These are phyloP conservation scores for Trichoderma harzianum DNA, from an alignment of 2,329 filamentous ascomycete genomes.

Conservation along the genomic window DNA sequence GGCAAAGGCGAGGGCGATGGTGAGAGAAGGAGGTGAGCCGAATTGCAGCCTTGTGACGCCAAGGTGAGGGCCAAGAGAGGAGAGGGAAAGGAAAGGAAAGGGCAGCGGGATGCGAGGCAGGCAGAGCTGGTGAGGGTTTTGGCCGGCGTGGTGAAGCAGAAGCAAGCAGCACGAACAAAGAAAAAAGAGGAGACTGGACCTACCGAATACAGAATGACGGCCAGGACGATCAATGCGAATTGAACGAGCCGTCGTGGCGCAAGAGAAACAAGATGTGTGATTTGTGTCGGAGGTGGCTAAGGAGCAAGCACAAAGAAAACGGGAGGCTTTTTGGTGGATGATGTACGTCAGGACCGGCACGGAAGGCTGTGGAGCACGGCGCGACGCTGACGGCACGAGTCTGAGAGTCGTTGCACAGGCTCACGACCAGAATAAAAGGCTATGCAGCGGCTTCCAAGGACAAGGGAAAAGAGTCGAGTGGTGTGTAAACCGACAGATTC, in stretches of 20 bases:
- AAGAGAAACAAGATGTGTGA: neutral
- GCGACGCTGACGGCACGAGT: constrained; percentile 19
- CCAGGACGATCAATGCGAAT: neutral
- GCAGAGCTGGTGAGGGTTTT: constrained; percentile 11
- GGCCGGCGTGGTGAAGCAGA: neutral
- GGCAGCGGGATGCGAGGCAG: neutral
- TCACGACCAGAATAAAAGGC: constrained; percentile 7
- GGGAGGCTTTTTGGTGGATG: constrained; percentile 19
- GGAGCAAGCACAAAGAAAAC: constrained; percentile 16
- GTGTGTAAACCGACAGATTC: neutral
- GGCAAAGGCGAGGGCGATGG: neutral
- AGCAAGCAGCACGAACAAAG: neutral
- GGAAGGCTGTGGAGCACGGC: constrained; percentile 19
- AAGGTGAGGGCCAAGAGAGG: neutral
- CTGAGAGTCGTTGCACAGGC: constrained; percentile 7
- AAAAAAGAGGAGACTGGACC: neutral
- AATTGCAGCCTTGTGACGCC: neutral
- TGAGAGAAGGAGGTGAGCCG: neutral
- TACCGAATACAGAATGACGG: constrained; percentile 5
- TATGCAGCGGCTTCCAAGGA: constrained; percentile 1
- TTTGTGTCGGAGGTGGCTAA: constrained; percentile 14
- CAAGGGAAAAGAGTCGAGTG: neutral
- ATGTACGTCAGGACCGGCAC: constrained; percentile 20
- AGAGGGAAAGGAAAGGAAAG: neutral
- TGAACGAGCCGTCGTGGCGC: neutral